phyloP scores from a whole-genome alignment of 169 alveolate species.

The Plasmodium billcollinsi region DNA sequence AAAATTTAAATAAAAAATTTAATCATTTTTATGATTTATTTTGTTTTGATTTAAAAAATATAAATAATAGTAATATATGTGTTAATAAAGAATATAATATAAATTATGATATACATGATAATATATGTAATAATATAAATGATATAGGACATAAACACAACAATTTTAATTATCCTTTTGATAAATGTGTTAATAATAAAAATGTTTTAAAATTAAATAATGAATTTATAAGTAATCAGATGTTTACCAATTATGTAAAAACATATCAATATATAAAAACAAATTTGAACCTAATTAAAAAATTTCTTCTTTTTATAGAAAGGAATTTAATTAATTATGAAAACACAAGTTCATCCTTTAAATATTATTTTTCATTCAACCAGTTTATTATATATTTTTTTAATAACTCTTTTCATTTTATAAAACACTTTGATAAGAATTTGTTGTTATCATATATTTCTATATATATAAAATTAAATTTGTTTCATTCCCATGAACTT shows the following conservation, averaged over 20 bases:
- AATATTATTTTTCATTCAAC: conserved; percentile 40
- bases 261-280: conserved; percentile 19
- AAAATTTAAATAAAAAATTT: conserved; percentile 53
- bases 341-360: conserved; percentile 53
- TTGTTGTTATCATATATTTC: conserved; percentile 20
- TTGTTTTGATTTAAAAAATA: conserved; percentile 31
- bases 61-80: conserved; percentile 3
- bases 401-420: conserved; percentile 50
- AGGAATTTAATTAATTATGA: conserved; percentile 47
- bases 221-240: too few relatives aligned
- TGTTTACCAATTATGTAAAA: neutral
- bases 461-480: conserved; percentile 53
- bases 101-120: neutral
- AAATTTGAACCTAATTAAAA: conserved; percentile 51
- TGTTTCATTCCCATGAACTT: conserved; percentile 14
- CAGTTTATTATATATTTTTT: conserved; percentile 68
- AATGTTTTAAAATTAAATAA: too few relatives aligned
- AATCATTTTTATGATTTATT: conserved; percentile 58
- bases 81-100: neutral
- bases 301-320: conserved; percentile 58
- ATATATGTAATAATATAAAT: too few relatives aligned
- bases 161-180: too few relatives aligned
- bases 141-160: too few relatives aligned
- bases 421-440: conserved; percentile 48
- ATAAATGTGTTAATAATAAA: too few relatives aligned